phyloP scores from a whole-genome alignment of 768 basidiomycete genomes.

The Amanita brunnescens region DNA sequence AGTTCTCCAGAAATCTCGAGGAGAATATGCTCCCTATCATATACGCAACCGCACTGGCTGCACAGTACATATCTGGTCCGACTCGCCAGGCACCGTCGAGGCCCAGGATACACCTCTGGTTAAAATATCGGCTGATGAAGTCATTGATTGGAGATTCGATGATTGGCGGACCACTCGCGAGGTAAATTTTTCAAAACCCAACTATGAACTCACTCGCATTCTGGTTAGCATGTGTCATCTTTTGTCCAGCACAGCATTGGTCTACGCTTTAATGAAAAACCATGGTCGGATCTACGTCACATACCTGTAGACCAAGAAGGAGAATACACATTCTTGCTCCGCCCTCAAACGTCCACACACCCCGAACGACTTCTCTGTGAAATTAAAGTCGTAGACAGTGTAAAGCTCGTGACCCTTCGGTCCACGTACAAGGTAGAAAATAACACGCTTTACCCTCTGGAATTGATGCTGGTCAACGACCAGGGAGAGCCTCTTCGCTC shows the following conservation, averaged over 20 bases:
- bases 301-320: slow-evolving; percentile 94
- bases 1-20: slow-evolving; percentile 68
- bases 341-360: slow-evolving; percentile 68
- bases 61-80: slow-evolving; percentile 80
- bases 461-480: slow-evolving; percentile 83
- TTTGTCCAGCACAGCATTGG: slow-evolving; percentile 80
- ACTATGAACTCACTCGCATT: slow-evolving; percentile 4
- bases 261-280: slow-evolving; percentile 73
- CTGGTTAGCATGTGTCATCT: slow-evolving; percentile 46
- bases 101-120: slow-evolving; percentile 41
- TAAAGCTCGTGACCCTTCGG: slow-evolving; percentile 89
- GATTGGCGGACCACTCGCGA: slow-evolving; percentile 94
- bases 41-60: slow-evolving; percentile 88
- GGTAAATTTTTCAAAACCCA: slow-evolving; percentile 31
- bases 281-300: slow-evolving; percentile 83
- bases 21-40: slow-evolving; percentile 88
- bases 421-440: slow-evolving; percentile 93
- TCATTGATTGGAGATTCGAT: slow-evolving; percentile 92
- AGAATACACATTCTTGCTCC: slow-evolving; percentile 80
- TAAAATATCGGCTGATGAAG: slow-evolving; percentile 65
- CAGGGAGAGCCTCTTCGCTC: slow-evolving; percentile 74
- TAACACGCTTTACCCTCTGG: slow-evolving; percentile 82
- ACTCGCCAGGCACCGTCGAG: slow-evolving; percentile 47
- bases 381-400: slow-evolving; percentile 81
- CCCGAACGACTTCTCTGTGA: slow-evolving; percentile 81